phyloP scores from a whole-genome alignment of 2,329 filamentous ascomycete species.

The Daldinia sp. region DNA sequence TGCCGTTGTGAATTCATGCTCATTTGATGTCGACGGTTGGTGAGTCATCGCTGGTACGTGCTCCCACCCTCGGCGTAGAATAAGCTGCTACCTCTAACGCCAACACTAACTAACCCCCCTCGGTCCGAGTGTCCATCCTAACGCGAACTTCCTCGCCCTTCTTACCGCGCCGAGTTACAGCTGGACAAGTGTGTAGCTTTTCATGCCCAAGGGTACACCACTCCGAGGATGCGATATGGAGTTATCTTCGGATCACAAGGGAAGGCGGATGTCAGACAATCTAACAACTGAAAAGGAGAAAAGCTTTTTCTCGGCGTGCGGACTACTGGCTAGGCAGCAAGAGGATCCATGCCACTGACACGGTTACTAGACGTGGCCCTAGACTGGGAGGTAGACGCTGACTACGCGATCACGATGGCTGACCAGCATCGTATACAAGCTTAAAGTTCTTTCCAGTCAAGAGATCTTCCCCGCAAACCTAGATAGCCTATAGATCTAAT shows the following conservation, averaged over 20 bases:
- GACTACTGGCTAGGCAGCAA: not conserved
- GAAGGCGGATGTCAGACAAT: not conserved
- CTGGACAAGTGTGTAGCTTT: not conserved
- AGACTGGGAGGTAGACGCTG: not conserved
- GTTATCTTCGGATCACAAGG: not conserved
- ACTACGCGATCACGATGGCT: not conserved
- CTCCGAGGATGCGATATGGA: not conserved
- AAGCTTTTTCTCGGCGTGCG: not conserved
- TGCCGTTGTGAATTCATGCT: not conserved
- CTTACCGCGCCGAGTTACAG: not conserved
- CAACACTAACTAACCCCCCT: not conserved
- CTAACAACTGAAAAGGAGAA: not conserved
- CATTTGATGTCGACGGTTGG: not conserved
- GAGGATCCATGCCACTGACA: not conserved
- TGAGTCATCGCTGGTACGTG: not conserved
- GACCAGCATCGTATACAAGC: not conserved
- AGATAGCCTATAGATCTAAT: constrained; percentile 9
- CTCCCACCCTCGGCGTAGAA: not conserved
- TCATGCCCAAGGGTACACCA: not conserved
- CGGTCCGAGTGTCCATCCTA: not conserved
- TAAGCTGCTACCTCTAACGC: not conserved
- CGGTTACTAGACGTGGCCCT: not conserved
- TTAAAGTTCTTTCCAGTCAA: constrained; percentile 19
- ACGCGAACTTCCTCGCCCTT: not conserved
- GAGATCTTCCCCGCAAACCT: constrained; percentile 27